Evolutionary conservation across 345 rosid genomes (phyloP), one percentile per base, ranked within the genome.

Genomic region (Dipteronia sinensis): DNA sequence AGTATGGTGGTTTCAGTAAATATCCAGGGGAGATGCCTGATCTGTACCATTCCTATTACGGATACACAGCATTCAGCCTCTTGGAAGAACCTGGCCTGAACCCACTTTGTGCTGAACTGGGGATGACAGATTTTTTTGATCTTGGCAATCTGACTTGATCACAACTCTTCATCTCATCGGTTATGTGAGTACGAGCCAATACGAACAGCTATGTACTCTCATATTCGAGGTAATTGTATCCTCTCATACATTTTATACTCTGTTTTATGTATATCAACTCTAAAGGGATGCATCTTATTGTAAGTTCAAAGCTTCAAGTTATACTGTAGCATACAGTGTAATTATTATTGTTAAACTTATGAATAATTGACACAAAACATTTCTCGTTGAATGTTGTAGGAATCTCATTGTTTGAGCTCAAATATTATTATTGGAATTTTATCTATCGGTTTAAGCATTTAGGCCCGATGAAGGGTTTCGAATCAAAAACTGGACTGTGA

Each of bases 1-100:
- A 96, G 97, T 91, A 79, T 75, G 97, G 98, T 71, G 97, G 97
- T 17, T 96, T 94, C 84, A 75, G 97, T 80, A 96, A 96, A 81
- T 89, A 79, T 77, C 97, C 94, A 0, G 78, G 85, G 78, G 86
- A 78, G 59, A 81, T 87, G 27, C 98, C 95, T 0, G 98, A 92
- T 82, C 85, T 96, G 40, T 96, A 92, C 77, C 98, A 94, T 83
- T 88, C 97, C 53, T 94, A 84, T 86, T 94, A 90, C 38, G 98
- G 98, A 69, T 88, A 68, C 76, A 85, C 93, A 11, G 99, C 98
- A 51, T 91, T 92, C 81, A 91, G 97, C 82, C 90, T 94, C 51
- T 80, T 92, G 90, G 97, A 91, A 78, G 98, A 91, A 79, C 88
- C 90, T 10, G 89, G 88, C 42, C 73, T 90, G 47, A 90, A 85